Conservation (phyloP, 2,329 filamentous ascomycete species). For the Diaporthe sp. region DNA sequence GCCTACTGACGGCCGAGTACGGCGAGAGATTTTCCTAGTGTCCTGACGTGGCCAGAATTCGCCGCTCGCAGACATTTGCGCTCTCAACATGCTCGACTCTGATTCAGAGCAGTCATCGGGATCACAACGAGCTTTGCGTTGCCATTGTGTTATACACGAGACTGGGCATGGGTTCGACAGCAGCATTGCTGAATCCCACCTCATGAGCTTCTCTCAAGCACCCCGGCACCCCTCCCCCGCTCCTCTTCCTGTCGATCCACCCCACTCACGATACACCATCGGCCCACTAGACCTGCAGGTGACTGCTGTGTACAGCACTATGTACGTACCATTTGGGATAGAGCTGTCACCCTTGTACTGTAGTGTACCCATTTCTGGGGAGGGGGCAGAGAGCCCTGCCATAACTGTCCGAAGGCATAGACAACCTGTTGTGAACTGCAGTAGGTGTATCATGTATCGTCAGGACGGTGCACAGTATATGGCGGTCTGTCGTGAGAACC, state of each 20-base stretch:
- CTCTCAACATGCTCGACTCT: not conserved
- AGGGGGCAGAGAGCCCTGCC: not conserved
- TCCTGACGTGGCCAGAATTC: not conserved
- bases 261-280: constrained; percentile 32
- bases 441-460: too few relatives aligned
- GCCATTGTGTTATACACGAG: not conserved
- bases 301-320: constrained; percentile 33
- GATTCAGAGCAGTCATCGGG: not conserved
- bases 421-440: not conserved
- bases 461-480: too few relatives aligned
- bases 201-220: constrained; percentile 25
- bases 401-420: not conserved
- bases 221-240: constrained; percentile 30
- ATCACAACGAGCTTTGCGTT: not conserved
- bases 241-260: constrained; percentile 33
- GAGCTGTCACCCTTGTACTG: constrained; percentile 28
- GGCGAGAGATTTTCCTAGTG: not conserved
- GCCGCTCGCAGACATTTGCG: not conserved
- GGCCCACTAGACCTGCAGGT: constrained; percentile 29
- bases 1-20: not conserved
- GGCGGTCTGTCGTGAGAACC: not conserved
- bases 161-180: not conserved
- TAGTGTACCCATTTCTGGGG: not conserved
- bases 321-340: constrained; percentile 23
- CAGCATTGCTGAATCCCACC: constrained; percentile 14